A percentile compares a stretch with the other conserved stretches of the same genome.
Evolutionary conservation across 306 rosid genomes (phyloP).

Genomic region (Quercus rubra): DNA sequence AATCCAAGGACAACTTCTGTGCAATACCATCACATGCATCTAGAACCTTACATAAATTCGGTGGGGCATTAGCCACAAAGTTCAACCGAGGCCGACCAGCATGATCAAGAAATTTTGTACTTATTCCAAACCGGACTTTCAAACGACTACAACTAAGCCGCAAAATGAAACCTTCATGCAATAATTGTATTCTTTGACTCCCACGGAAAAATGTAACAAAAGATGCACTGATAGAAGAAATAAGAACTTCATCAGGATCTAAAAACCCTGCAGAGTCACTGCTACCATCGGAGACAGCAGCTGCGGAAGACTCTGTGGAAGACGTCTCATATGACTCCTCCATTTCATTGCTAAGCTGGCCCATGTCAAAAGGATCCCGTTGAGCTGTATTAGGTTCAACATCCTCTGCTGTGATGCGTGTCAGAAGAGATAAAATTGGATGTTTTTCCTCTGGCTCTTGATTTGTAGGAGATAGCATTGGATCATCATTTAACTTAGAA

Average conservation of each 20-base stretch:
- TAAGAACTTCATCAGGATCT: slow-evolving; percentile 50
- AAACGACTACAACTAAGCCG: slow-evolving; percentile 56
- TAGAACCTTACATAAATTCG: slow-evolving; percentile 68
- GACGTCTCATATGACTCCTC: slow-evolving; percentile 33
- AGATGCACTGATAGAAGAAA: slow-evolving; percentile 56
- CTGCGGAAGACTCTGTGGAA: slow-evolving; percentile 20
- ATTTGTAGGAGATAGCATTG: slow-evolving; percentile 28
- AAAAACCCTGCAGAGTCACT: slow-evolving; percentile 34
- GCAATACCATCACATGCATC: slow-evolving; percentile 67
- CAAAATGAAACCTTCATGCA: slow-evolving; percentile 57
- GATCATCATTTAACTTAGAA: slow-evolving; percentile 25
- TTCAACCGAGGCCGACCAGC: slow-evolving; percentile 73
- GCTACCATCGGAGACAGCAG: slow-evolving; percentile 28
- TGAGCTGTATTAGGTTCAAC: slow-evolving; percentile 28
- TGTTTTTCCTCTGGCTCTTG: slow-evolving; percentile 39
- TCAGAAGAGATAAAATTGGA: slow-evolving; percentile 47
- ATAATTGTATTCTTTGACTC: slow-evolving; percentile 61
- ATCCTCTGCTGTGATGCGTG: slow-evolving; percentile 17
- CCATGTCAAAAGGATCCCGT: slow-evolving; percentile 43
- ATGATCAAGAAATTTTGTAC: slow-evolving; percentile 56
- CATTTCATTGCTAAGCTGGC: slow-evolving; percentile 31
- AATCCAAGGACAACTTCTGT: slow-evolving; percentile 48
- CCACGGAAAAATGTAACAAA: slow-evolving; percentile 49
- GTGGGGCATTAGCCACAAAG: slow-evolving; percentile 64
- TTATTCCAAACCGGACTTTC: slow-evolving; percentile 89